Evolutionary conservation across 2,329 filamentous ascomycete species (phyloP), one percentile per base, ranked within the genome.

Genomic region (Colletotrichum cuscutae): DNA sequence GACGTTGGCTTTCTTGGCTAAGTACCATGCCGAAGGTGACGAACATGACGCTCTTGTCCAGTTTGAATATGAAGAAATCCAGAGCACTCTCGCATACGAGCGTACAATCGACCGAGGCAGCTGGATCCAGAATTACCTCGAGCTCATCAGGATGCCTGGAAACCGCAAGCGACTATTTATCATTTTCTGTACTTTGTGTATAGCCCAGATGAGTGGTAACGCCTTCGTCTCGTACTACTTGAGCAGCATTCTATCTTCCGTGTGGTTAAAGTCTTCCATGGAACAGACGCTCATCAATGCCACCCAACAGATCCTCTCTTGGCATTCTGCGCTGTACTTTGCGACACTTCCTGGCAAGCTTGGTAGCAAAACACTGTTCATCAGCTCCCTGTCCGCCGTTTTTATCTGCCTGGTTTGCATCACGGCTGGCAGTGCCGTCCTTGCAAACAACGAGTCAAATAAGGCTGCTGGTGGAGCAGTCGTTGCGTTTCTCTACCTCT

Each of bases 211-310:
- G 79, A 73, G 66, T 6, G 79, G 79, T 13, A 76, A 76, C 72
- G 83, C 80, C 1, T 71, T 85, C 0, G 78, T 85, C 32, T 81
- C 79, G 2, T 84, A 84, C 75, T 85, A 84, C 64, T 78, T 85
- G 56, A 74, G 76, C 53, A 76, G 78, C 24, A 78, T 85, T 35
- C 78, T 85, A 19, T 75, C 81, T 42, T 76, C 77, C 3, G 54
- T 71, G 12, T 63, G 69, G 28, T 80, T 84, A 75, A 82, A 78
- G 0, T 77, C 81, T 19, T 73, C 80, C 5, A 76, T 79, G 26
- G 79, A 78, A 0, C 83, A 85, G 76, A 80, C 80, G 13, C 74
- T 82, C 53, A 85, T 86, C 77, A 86, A 85, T 69, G 9, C 77
- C 78, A 6, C 62, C 77, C 54, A 74, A 73, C 37, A 65, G 75